Percentiles rank a stretch among this genome's conserved stretches.
phyloP scores from a whole-genome alignment of 1,139 yeast species.

The Pichia inconspicua region DNA sequence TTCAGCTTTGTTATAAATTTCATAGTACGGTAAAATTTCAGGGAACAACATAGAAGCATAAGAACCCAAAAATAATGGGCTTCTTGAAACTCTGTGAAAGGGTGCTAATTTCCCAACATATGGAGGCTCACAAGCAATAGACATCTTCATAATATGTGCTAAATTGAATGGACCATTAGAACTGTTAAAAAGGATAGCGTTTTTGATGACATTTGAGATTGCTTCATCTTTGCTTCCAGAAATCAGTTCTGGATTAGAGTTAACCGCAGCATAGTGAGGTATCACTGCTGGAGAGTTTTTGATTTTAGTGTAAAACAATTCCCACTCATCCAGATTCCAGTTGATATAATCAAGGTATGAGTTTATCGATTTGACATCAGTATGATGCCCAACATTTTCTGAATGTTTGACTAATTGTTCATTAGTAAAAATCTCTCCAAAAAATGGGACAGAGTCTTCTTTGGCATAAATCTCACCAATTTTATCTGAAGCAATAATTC shows the following conservation, averaged over 20 bases:
- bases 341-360: slow-evolving; percentile 60
- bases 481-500: slow-evolving; percentile 80
- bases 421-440: slow-evolving; percentile 68
- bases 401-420: neutral
- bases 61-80: slow-evolving; percentile 48
- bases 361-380: slow-evolving; percentile 46
- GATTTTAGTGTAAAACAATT: slow-evolving; percentile 42
- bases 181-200: slow-evolving; percentile 31
- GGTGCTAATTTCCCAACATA: slow-evolving; percentile 35
- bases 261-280: slow-evolving; percentile 1
- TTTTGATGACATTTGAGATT: slow-evolving; percentile 21
- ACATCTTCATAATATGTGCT: slow-evolving; percentile 32
- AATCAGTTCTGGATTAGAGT: slow-evolving; percentile 1
- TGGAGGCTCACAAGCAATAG: slow-evolving; percentile 40
- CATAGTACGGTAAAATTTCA: slow-evolving; percentile 43
- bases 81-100: slow-evolving; percentile 35
- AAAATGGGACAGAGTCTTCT: slow-evolving; percentile 77
- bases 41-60: slow-evolving; percentile 57
- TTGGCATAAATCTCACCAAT: slow-evolving; percentile 72
- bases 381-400: slow-evolving; percentile 5
- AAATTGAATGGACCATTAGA: slow-evolving; percentile 27
- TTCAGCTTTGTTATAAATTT: slow-evolving; percentile 44
- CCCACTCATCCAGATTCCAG: slow-evolving; percentile 78
- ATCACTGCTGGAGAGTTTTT: slow-evolving; percentile 6
- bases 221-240: slow-evolving; percentile 2